phyloP scores from a whole-genome alignment of 441 rosid species.

The Brassica balearica region DNA sequence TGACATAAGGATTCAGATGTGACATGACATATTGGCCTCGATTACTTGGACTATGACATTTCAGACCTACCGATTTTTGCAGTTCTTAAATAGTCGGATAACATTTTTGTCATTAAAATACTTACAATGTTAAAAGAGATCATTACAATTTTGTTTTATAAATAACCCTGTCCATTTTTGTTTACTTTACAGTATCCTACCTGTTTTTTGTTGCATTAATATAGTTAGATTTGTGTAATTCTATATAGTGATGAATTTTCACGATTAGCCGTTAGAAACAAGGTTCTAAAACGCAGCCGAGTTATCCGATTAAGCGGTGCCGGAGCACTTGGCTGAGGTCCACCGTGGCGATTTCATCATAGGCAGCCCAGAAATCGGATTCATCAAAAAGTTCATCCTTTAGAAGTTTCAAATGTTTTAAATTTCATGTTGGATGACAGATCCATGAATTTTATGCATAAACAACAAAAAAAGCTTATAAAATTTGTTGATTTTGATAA shows the following conservation, averaged over 20 bases:
- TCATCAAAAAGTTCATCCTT: too few relatives aligned
- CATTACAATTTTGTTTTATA: background rate
- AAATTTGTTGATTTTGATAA: too few relatives aligned
- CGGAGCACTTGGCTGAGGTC: too few relatives aligned
- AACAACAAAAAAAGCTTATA: too few relatives aligned
- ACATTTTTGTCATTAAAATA: background rate
- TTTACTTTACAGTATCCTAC: background rate
- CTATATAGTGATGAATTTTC: constrained; percentile 6
- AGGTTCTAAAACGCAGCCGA: too few relatives aligned
- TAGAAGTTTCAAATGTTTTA: too few relatives aligned
- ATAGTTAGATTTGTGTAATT: constrained; percentile 9
- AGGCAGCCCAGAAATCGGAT: too few relatives aligned
- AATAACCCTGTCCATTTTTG: background rate
- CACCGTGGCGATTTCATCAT: too few relatives aligned
- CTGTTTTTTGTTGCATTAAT: constrained; percentile 14
- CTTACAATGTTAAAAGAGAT: background rate
- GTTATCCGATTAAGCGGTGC: too few relatives aligned
- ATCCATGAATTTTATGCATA: too few relatives aligned
- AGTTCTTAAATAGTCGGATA: background rate
- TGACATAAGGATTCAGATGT: constrained; percentile 54
- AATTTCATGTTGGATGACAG: too few relatives aligned
- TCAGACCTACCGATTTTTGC: constrained; percentile 36
- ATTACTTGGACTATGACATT: constrained; percentile 57
- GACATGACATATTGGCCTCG: constrained; percentile 58
- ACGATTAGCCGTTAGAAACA: background rate